phyloP scores from a whole-genome alignment of 208 protist genomes.

The Trypanosoma caninum region DNA sequence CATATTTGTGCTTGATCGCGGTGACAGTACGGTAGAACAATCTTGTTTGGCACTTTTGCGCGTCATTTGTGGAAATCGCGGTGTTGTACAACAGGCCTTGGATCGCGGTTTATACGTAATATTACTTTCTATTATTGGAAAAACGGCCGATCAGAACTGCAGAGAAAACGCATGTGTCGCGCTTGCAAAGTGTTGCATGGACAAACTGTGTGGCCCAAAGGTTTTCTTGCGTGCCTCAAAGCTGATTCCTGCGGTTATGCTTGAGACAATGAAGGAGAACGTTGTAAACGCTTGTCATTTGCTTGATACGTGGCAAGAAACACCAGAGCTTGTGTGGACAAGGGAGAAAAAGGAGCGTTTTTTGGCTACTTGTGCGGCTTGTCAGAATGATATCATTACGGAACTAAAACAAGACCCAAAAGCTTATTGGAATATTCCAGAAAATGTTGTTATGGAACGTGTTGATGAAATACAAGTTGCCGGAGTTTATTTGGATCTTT shows the following conservation, averaged over 20 bases:
- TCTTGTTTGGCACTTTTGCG: constrained; percentile 33
- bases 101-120: constrained; percentile 80
- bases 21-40: constrained; percentile 19
- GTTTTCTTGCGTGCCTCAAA: constrained; percentile 58
- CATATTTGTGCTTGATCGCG: constrained; percentile 19
- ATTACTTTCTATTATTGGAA: constrained; percentile 63
- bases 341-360: constrained; percentile 56
- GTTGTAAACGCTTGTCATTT: constrained; percentile 62
- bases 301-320: constrained; percentile 88
- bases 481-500: constrained; percentile 79
- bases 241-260: constrained; percentile 86
- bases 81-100: constrained; percentile 56
- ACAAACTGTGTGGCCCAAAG: constrained; percentile 89
- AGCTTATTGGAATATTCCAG: constrained; percentile 47
- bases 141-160: constrained; percentile 28
- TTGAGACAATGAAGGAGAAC: constrained; percentile 91
- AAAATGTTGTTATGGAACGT: constrained; percentile 9
- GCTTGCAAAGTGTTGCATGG: constrained; percentile 52
- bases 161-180: constrained; percentile 50
- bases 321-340: constrained; percentile 93
- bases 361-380: constrained; percentile 22
- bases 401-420: constrained; percentile 31
- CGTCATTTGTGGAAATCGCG: constrained; percentile 40
- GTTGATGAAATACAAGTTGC: constrained; percentile 55
- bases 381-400: constrained; percentile 31